phyloP scores from a whole-genome alignment of 2,329 filamentous ascomycete genomes.

The Grosmannia huntii region DNA sequence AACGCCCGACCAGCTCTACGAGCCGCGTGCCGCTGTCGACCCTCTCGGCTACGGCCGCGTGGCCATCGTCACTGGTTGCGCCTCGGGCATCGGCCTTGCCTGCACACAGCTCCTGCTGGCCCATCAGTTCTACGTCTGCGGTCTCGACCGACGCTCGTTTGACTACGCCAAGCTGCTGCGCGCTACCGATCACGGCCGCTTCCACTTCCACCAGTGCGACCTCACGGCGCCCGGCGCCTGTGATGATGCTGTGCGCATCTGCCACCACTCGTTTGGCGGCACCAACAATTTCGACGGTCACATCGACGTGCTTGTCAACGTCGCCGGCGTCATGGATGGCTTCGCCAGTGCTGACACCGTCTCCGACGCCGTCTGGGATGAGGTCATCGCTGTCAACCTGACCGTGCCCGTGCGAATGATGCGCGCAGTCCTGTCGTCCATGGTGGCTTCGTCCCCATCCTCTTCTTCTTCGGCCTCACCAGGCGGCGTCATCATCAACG shows the following conservation, averaged over 20 bases:
- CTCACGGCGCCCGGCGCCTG: conserved; percentile 17
- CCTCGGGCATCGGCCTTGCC: conserved; percentile 33
- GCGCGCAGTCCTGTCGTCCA: conserved; percentile 27
- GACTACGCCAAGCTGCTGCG: conserved; percentile 16
- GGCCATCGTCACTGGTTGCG: conserved; percentile 32
- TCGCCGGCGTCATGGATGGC: conserved; percentile 37
- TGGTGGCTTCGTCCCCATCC: conserved; percentile 16
- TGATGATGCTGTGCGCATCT: conserved; percentile 21
- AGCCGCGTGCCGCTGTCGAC: conserved; percentile 12
- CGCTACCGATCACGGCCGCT: conserved; percentile 23
- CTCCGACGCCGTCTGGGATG: conserved; percentile 16
- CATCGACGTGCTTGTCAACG: conserved; percentile 42
- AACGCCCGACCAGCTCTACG: conserved; percentile 15
- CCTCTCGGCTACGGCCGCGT: conserved; percentile 23
- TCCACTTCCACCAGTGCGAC: conserved; percentile 21
- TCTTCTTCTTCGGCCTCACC: not conserved
- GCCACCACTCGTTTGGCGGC: conserved; percentile 16
- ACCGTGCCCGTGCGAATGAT: conserved; percentile 40
- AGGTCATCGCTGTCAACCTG: conserved; percentile 28
- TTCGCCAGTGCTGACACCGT: conserved; percentile 29
- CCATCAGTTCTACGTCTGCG: conserved; percentile 16
- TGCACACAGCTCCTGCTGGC: conserved; percentile 28
- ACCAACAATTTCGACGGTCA: conserved; percentile 12
- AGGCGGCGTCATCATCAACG: conserved; percentile 35
- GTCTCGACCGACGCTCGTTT: conserved; percentile 15